Evolutionary conservation across 2,329 filamentous ascomycete species (phyloP).

Genomic region (Fusarium sulawesiense): DNA sequence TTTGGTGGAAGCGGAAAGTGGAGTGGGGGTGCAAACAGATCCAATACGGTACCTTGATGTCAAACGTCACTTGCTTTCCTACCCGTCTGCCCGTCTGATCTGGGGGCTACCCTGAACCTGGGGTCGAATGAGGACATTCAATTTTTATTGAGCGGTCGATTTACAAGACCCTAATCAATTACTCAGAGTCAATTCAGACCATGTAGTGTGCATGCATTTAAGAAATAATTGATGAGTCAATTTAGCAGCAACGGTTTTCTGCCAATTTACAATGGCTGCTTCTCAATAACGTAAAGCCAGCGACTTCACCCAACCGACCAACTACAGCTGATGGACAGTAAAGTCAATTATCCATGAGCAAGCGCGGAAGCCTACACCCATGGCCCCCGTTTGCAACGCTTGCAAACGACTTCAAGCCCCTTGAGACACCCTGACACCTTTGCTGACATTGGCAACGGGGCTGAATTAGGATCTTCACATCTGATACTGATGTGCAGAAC

Average conservation of each 20-base stretch:
- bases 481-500: conserved; percentile 18
- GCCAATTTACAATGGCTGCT: no score
- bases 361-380: neutral
- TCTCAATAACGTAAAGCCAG: no score
- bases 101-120: conserved; percentile 38
- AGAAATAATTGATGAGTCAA: neutral
- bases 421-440: neutral
- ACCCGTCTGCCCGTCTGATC: neutral
- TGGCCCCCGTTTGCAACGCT: neutral
- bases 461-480: conserved; percentile 34
- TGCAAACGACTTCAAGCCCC: neutral
- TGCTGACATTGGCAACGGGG: neutral
- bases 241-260: neutral
- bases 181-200: neutral
- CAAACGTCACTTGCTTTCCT: conserved; percentile 37
- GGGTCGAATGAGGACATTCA: conserved; percentile 8
- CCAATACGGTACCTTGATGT: conserved; percentile 40
- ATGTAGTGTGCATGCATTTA: neutral
- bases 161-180: neutral
- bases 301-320: no score
- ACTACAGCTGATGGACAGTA: neutral
- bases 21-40: conserved; percentile 38
- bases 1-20: conserved; percentile 19
- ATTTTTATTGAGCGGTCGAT: neutral
- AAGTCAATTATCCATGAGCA: neutral